Percentiles rank a stretch among this genome's conserved stretches.
These are phyloP conservation scores for Pleurotus tuoliensis DNA, from an alignment of 768 basidiomycete species.

Conservation along the genomic window DNA sequence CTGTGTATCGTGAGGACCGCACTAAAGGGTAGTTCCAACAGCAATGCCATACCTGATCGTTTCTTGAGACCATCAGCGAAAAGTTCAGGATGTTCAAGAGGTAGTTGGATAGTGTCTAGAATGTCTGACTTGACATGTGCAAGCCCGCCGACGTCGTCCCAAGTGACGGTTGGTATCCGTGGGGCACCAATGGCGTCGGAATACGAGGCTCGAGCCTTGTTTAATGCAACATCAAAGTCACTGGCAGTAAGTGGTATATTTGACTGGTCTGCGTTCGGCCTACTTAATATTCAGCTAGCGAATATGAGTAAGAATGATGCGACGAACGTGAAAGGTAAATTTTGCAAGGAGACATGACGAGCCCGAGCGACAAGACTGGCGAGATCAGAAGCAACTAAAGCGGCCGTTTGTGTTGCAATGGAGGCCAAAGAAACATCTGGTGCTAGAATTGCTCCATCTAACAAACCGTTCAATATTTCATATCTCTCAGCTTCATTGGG, in stretches of 20 bases:
- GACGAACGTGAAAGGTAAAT: not conserved
- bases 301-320: not conserved
- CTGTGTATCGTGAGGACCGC: constrained; percentile 29
- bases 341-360: not conserved
- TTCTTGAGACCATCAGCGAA: constrained; percentile 93
- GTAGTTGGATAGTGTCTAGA: constrained; percentile 91
- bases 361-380: constrained; percentile 63
- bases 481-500: constrained; percentile 75
- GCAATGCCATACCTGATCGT: constrained; percentile 65
- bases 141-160: constrained; percentile 97
- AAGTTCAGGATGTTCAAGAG: constrained; percentile 84
- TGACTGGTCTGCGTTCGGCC: constrained; percentile 17
- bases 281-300: not conserved
- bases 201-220: constrained; percentile 70
- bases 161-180: constrained; percentile 90
- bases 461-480: constrained; percentile 48
- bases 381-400: constrained; percentile 81
- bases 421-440: constrained; percentile 74
- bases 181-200: constrained; percentile 96
- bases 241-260: constrained; percentile 44
- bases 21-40: too few species aligned
- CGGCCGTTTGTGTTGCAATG: constrained; percentile 87
- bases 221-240: constrained; percentile 74
- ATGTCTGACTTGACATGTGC: constrained; percentile 87
- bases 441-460: constrained; percentile 41